These are phyloP conservation scores for Neurospora sp. DNA, from an alignment of 495 filamentous ascomycete genomes.

Conservation along the genomic window DNA sequence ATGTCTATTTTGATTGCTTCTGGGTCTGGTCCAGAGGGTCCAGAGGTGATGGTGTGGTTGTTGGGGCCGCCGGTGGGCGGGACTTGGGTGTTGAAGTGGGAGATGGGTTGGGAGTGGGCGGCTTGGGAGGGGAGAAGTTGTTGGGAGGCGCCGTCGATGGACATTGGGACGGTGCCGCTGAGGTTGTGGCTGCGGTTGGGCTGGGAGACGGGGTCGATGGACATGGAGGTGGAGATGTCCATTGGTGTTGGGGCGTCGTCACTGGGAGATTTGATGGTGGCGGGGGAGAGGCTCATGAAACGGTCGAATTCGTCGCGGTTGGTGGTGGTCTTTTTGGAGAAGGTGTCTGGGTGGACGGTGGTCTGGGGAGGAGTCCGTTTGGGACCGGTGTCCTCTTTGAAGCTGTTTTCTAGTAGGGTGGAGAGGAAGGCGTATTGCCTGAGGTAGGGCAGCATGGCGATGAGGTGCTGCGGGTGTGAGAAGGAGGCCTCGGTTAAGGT, in stretches of 20 bases:
- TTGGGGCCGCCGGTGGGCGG: background rate
- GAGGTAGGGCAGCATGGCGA: conserved; percentile 63
- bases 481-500: conserved; percentile 67
- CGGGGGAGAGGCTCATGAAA: conserved; percentile 18
- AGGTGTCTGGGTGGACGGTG: background rate
- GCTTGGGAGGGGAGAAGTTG: background rate
- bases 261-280: background rate
- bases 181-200: conserved; percentile 33
- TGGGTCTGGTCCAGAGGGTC: background rate
- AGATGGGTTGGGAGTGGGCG: background rate
- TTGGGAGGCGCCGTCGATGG: background rate
- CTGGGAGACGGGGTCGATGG: background rate
- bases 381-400: conserved; percentile 22
- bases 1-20: conserved; percentile 35
- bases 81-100: background rate
- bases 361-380: background rate
- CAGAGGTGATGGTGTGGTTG: background rate
- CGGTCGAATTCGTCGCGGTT: conserved; percentile 22
- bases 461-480: conserved; percentile 74
- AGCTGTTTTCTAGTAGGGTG: conserved; percentile 52
- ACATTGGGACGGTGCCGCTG: conserved; percentile 24
- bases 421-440: conserved; percentile 66
- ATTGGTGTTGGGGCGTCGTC: background rate
- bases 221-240: background rate
- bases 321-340: conserved; percentile 8